phyloP scores from a whole-genome alignment of 768 basidiomycete species.

The Tremella yokohamensis region DNA sequence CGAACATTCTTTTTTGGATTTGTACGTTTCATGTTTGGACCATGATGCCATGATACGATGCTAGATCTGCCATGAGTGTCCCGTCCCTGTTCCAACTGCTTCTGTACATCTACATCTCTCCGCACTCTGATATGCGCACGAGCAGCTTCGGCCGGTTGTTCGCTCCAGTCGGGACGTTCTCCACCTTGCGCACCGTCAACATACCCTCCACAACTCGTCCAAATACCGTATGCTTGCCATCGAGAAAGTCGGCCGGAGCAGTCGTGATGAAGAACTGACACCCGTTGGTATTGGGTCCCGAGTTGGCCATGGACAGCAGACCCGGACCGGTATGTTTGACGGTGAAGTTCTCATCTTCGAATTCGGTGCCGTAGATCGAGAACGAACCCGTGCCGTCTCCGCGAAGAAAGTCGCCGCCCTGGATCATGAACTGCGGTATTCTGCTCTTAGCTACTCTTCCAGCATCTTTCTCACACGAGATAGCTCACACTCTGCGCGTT shows the following conservation, averaged over 20 bases:
- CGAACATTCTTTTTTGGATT: not conserved
- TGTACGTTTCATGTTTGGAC: conserved; percentile 2
- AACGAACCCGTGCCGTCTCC: conserved; percentile 92
- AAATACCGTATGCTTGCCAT: conserved; percentile 56
- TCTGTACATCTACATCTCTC: conserved; percentile 41
- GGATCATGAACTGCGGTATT: conserved; percentile 76
- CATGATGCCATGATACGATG: not conserved
- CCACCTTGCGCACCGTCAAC: conserved; percentile 92
- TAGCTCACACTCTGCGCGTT: conserved; percentile 64
- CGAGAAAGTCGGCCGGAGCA: conserved; percentile 88
- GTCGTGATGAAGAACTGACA: conserved; percentile 99
- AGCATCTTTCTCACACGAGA: not conserved
- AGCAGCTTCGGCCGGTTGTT: conserved; percentile 42
- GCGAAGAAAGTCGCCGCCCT: conserved; percentile 94
- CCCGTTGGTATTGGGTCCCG: conserved; percentile 88
- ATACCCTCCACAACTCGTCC: conserved; percentile 64
- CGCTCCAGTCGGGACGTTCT: conserved; percentile 76
- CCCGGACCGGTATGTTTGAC: conserved; percentile 84
- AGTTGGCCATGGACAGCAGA: conserved; percentile 93
- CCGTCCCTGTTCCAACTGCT: not conserved
- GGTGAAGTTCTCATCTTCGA: conserved; percentile 95
- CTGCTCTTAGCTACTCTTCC: conserved; percentile 16
- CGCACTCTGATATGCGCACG: conserved; percentile 47
- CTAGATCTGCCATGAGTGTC: conserved; percentile 1
- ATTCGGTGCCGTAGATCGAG: conserved; percentile 95